Conservation (phyloP, 1,284 basidiomycete species). For the Cryptococcus sp. region DNA sequence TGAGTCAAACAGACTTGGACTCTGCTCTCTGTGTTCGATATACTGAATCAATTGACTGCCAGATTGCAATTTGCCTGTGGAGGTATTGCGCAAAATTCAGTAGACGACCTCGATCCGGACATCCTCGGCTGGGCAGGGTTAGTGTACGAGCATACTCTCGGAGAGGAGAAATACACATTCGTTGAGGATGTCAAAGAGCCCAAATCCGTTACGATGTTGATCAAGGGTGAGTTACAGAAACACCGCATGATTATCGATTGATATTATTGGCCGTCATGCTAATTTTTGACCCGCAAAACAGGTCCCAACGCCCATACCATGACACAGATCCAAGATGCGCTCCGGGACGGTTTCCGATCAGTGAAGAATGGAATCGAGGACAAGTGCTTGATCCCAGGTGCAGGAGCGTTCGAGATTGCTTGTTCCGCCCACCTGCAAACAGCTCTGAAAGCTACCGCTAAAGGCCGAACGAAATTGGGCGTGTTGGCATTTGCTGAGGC, state of each 20-base stretch:
- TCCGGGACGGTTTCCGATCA: slow-evolving; percentile 91
- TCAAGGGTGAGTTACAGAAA: slow-evolving; percentile 69
- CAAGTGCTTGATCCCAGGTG: slow-evolving; percentile 82
- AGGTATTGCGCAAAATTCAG: slow-evolving; percentile 94
- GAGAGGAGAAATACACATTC: slow-evolving; percentile 99
- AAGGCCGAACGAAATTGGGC: slow-evolving; percentile 96
- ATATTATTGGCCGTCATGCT: not conserved
- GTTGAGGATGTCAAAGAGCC: slow-evolving; percentile 95
- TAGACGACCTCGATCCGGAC: slow-evolving; percentile 90
- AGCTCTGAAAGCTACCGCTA: slow-evolving; percentile 81
- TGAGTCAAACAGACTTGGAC: slow-evolving; percentile 47
- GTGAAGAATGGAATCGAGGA: slow-evolving; percentile 99
- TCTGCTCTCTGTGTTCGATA: not conserved
- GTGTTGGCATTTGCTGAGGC: slow-evolving; percentile 98
- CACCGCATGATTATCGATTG: not conserved
- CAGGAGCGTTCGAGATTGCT: slow-evolving; percentile 96
- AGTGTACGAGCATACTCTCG: slow-evolving; percentile 98
- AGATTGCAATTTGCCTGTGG: slow-evolving; percentile 92
- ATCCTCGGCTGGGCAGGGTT: slow-evolving; percentile 95
- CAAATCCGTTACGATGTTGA: slow-evolving; percentile 93
- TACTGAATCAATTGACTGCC: not conserved
- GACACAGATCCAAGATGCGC: slow-evolving; percentile 93
- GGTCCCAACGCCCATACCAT: slow-evolving; percentile 95
- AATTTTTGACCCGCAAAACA: slow-evolving; percentile 23
- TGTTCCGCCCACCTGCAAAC: slow-evolving; percentile 74